Conservation (phyloP, 345 rosid species). For the Eucalyptus brandiana region DNA sequence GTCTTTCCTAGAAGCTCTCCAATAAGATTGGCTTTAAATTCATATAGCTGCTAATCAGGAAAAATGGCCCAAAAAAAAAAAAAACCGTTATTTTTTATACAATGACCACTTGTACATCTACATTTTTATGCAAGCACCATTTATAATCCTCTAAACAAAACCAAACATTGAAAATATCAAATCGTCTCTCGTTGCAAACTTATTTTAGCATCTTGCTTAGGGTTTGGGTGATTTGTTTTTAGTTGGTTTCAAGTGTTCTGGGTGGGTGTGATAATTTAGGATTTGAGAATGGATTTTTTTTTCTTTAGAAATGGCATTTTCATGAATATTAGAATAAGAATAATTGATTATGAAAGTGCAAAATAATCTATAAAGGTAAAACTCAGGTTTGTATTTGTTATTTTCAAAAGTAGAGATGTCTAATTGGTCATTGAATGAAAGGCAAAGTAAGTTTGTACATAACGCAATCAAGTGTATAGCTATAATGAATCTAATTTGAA, state of each 20-base stretch:
- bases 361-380: background rate
- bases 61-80: too few relatives aligned
- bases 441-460: background rate
- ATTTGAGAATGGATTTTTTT: background rate
- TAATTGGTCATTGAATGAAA: background rate
- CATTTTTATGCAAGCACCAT: background rate
- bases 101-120: background rate
- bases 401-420: background rate
- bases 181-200: background rate
- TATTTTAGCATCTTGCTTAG: background rate
- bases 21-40: background rate
- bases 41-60: background rate
- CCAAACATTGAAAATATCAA: background rate
- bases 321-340: accelerated
- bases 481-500: background rate
- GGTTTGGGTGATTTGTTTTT: background rate
- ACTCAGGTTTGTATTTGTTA: background rate
- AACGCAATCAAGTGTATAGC: background rate
- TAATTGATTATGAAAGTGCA: background rate
- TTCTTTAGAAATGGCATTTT: background rate
- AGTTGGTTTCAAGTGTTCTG: background rate
- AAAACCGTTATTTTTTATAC: background rate
- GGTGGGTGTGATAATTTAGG: background rate
- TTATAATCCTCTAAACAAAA: background rate
- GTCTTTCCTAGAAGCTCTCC: background rate